These are phyloP conservation scores for Hyparrhenia diplandra DNA, from an alignment of 176 grass and related monocot species.

Conservation along the genomic window DNA sequence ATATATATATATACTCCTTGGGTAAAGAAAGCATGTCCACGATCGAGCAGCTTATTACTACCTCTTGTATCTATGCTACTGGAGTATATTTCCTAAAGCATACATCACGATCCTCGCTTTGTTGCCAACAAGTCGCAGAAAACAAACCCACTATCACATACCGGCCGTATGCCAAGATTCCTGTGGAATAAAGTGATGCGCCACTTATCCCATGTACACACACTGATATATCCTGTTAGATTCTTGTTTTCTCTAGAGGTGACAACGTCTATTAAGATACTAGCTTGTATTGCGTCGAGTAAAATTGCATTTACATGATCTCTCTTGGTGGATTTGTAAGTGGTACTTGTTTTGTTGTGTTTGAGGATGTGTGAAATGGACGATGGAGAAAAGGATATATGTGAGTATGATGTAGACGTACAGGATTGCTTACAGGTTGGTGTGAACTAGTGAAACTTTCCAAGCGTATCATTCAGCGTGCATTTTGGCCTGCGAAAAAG, in stretches of 20 bases:
- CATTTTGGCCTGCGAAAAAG: slow-evolving; percentile 24
- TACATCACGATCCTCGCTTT: slow-evolving; percentile 7
- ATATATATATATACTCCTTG: no score
- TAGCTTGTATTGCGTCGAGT: no score
- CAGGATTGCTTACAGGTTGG: no score
- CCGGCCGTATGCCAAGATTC: background rate
- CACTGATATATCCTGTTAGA: background rate
- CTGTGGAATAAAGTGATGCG: background rate
- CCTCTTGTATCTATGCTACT: slow-evolving; percentile 7
- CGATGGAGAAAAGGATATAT: background rate
- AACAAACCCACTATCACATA: background rate
- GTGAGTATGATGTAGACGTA: no score
- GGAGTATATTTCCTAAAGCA: no score
- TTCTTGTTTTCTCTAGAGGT: background rate
- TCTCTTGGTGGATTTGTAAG: background rate
- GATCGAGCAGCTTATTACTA: background rate
- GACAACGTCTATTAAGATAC: background rate
- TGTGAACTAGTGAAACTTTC: slow-evolving; percentile 23
- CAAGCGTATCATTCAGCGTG: slow-evolving; percentile 57
- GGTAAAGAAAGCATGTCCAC: slow-evolving; percentile 15
- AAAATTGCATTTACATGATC: background rate
- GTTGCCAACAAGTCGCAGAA: slow-evolving; percentile 24
- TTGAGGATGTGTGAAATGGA: background rate
- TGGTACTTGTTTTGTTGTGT: background rate
- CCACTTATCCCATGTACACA: background rate